Conservation (phyloP, 306 rosid genomes). For the Medicago lupulina region DNA sequence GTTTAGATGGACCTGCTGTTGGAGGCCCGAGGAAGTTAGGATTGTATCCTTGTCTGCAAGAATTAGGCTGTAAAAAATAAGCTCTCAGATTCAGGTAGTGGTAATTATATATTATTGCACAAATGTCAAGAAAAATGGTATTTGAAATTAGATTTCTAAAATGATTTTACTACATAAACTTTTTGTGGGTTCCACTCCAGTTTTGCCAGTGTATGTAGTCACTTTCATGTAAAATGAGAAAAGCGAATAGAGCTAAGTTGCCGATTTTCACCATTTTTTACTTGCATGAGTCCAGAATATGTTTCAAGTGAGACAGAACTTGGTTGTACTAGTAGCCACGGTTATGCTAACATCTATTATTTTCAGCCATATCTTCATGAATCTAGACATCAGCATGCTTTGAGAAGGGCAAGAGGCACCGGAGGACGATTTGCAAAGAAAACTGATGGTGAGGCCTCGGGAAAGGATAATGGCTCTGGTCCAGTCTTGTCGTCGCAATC, state of each 20-base stretch:
- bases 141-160: not conserved
- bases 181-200: not conserved
- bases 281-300: constrained; percentile 4
- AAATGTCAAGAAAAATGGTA: not conserved
- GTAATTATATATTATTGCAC: not conserved
- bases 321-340: not conserved
- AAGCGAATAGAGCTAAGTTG: constrained; percentile 2
- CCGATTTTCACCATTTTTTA: not conserved
- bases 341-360: constrained; percentile 43
- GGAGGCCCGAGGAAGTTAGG: constrained; percentile 9
- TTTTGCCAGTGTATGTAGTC: not conserved
- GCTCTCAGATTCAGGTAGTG: constrained; percentile 17
- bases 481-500: constrained; percentile 74
- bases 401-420: constrained; percentile 90
- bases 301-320: not conserved
- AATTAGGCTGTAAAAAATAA: not conserved
- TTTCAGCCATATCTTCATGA: constrained; percentile 95
- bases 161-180: not conserved
- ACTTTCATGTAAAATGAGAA: constrained; percentile 8
- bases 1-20: not conserved
- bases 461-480: constrained; percentile 64
- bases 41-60: constrained; percentile 11
- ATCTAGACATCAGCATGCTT: constrained; percentile 97
- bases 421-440: constrained; percentile 99
- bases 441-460: constrained; percentile 46